A percentile compares a stretch with the other conserved stretches of the same genome.
phyloP scores from a whole-genome alignment of 495 filamentous ascomycete species.

The Daldinia bambusicola region DNA sequence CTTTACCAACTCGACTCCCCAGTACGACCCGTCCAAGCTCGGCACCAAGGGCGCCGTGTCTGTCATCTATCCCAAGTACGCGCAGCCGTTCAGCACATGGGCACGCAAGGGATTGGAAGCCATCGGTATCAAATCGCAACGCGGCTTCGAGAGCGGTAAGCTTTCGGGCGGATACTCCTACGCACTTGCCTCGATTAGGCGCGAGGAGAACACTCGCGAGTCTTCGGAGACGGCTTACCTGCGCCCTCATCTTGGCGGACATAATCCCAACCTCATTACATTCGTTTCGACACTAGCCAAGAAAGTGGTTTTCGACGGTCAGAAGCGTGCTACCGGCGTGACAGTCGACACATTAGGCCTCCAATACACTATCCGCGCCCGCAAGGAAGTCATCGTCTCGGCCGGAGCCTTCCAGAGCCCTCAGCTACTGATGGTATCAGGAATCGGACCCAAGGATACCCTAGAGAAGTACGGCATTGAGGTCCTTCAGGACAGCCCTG shows the following conservation, averaged over 20 bases:
- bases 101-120: background rate
- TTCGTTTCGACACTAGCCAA: background rate
- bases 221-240: background rate
- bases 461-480: conserved; percentile 49
- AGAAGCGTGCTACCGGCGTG: background rate
- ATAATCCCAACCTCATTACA: conserved; percentile 1
- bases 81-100: background rate
- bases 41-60: background rate
- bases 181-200: background rate
- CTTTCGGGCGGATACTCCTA: background rate
- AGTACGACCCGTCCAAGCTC: conserved; percentile 3
- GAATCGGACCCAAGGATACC: conserved; percentile 25
- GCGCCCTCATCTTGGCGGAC: background rate
- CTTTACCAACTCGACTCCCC: background rate
- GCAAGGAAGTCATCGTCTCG: conserved; percentile 6
- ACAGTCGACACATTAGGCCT: background rate
- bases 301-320: background rate
- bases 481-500: conserved; percentile 55
- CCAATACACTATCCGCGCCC: background rate
- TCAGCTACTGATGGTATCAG: conserved; percentile 60
- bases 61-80: background rate
- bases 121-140: background rate
- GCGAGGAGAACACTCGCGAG: background rate
- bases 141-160: background rate
- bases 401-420: conserved; percentile 58